Conservation (phyloP, 441 rosid genomes). For the Erysimum cheiri region DNA sequence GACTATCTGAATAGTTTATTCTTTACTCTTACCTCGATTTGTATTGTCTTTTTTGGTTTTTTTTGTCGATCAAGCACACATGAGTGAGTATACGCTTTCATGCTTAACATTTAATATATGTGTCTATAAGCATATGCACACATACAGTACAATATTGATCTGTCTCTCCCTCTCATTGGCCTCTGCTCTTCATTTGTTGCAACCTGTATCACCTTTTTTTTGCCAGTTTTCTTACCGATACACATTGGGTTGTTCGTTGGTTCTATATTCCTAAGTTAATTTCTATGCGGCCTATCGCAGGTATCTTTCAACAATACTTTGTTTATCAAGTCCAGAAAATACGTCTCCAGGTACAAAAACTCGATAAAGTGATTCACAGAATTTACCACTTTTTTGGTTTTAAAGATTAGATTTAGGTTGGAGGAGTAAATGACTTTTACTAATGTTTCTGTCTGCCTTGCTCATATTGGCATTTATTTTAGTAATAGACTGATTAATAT, state of each 20-base stretch:
- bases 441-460: slow-evolving; percentile 3
- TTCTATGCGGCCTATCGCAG: slow-evolving; percentile 49
- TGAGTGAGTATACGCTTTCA: neutral
- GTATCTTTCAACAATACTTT: slow-evolving; percentile 83
- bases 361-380: slow-evolving; percentile 10
- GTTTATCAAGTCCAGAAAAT: slow-evolving; percentile 95
- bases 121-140: neutral
- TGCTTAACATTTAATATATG: neutral
- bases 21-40: neutral
- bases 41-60: slow-evolving; percentile 10
- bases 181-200: neutral
- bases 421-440: slow-evolving; percentile 7
- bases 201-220: neutral
- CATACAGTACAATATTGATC: neutral
- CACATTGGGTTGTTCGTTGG: slow-evolving; percentile 1
- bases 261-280: slow-evolving; percentile 16
- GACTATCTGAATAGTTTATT: slow-evolving; percentile 1
- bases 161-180: neutral
- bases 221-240: neutral
- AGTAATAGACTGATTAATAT: slow-evolving; percentile 32
- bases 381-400: neutral
- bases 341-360: slow-evolving; percentile 74
- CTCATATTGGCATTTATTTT: slow-evolving; percentile 4
- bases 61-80: neutral
- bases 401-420: slow-evolving; percentile 4